Evolutionary conservation across 1,139 yeast genomes (phyloP).

Genomic region (Diutina sp.): DNA sequence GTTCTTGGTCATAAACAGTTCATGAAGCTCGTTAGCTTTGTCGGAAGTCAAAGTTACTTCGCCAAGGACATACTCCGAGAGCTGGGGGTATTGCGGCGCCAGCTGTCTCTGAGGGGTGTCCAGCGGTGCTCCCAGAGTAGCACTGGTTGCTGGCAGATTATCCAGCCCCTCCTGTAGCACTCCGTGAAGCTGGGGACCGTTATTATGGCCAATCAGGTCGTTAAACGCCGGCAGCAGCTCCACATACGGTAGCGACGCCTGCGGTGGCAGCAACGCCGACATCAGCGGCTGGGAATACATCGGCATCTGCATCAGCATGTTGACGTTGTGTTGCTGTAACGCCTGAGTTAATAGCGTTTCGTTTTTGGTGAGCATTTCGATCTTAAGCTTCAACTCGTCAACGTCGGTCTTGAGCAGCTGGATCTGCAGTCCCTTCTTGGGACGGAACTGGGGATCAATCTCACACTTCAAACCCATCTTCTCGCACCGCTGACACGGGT

Average conservation of each 20-base stretch:
- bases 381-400: conserved; percentile 65
- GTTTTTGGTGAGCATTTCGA: conserved; percentile 61
- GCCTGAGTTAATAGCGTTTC: conserved; percentile 59
- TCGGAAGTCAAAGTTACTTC: conserved; percentile 53
- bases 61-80: conserved; percentile 56
- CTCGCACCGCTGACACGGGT: conserved; percentile 73
- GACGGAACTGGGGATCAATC: conserved; percentile 84
- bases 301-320: conserved; percentile 7
- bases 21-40: conserved; percentile 64
- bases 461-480: conserved; percentile 73
- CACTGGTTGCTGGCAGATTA: neutral
- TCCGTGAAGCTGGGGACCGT: neutral
- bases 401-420: conserved; percentile 77
- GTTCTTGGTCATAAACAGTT: conserved; percentile 50
- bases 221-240: neutral
- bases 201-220: neutral
- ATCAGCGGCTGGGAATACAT: neutral
- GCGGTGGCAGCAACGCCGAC: neutral
- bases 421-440: conserved; percentile 84
- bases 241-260: neutral
- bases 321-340: conserved; percentile 31
- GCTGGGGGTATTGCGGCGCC: neutral
- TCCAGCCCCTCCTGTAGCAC: neutral
- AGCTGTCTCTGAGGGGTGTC: neutral
- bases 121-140: neutral